Evolutionary conservation across 108 stramenopile genomes (phyloP).

Genomic region (Nitzschia sp.): DNA sequence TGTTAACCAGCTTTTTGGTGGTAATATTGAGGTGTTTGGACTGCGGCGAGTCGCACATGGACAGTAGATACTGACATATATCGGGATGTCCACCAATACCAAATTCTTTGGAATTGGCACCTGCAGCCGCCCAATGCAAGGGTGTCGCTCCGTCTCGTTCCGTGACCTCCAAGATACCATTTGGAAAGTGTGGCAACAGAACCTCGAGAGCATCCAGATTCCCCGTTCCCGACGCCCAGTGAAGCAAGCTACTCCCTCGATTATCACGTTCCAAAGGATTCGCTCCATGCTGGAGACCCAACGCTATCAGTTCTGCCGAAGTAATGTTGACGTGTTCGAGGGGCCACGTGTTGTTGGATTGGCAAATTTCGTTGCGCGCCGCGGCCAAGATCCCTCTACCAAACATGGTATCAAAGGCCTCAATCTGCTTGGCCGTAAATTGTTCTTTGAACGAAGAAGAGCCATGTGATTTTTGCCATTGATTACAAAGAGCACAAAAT

Average conservation of each 20-base stretch:
- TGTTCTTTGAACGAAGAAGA: neutral
- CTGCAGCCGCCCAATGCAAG: conserved; percentile 83
- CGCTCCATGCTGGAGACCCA: conserved; percentile 72
- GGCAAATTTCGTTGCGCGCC: conserved; percentile 59
- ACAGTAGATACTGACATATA: conserved; percentile 58
- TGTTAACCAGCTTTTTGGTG: conserved; percentile 40
- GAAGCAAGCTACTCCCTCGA: conserved; percentile 66
- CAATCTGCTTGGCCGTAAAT: conserved; percentile 62
- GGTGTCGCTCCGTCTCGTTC: conserved; percentile 80
- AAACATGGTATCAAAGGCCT: conserved; percentile 76
- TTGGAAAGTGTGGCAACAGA: conserved; percentile 45
- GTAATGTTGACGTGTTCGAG: conserved; percentile 60
- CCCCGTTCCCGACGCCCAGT: conserved; percentile 83
- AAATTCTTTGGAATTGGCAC: conserved; percentile 74
- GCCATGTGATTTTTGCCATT: conserved; percentile 41
- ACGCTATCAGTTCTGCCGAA: conserved; percentile 52
- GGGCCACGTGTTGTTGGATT: conserved; percentile 42
- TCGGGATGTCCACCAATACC: conserved; percentile 70
- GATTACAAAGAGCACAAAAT: conserved; percentile 78
- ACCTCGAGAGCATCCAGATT: conserved; percentile 53
- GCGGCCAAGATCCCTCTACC: conserved; percentile 73
- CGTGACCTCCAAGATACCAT: conserved; percentile 34
- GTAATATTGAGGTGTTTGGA: neutral
- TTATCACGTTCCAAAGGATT: conserved; percentile 77
- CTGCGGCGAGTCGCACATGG: conserved; percentile 11